Percentiles rank a stretch among this genome's conserved stretches.
phyloP scores from a whole-genome alignment of 371 early-diverging fungal species.

The Apophysomyces sp. region DNA sequence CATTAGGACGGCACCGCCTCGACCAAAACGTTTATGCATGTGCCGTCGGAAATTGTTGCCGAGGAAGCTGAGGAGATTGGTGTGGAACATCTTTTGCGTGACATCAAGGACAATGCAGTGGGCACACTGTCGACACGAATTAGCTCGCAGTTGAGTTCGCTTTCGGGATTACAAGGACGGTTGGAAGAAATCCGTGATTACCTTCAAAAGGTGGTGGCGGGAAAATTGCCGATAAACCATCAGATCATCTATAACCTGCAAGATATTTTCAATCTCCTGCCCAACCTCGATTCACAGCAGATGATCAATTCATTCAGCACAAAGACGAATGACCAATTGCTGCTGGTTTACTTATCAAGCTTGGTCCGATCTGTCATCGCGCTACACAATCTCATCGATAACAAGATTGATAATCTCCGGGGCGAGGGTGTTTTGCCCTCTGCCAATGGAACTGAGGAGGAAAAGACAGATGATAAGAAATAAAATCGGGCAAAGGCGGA shows the following conservation, averaged over 20 bases:
- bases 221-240: conserved; percentile 89
- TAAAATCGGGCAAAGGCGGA: conserved; percentile 7
- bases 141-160: conserved; percentile 83
- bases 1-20: conserved; percentile 92
- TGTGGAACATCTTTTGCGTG: conserved; percentile 98
- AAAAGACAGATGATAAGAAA: conserved; percentile 27
- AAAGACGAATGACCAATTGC: conserved; percentile 94
- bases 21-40: conserved; percentile 94
- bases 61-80: conserved; percentile 99
- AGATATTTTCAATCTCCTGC: conserved; percentile 94
- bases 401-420: conserved; percentile 74
- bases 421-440: conserved; percentile 34
- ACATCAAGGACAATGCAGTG: conserved; percentile 96
- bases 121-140: conserved; percentile 91
- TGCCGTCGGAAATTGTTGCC: conserved; percentile 95
- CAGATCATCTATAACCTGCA: conserved; percentile 96
- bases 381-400: conserved; percentile 93
- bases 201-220: conserved; percentile 83
- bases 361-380: conserved; percentile 94
- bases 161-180: conserved; percentile 84
- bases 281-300: conserved; percentile 78
- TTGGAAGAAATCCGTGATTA: conserved; percentile 87
- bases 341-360: conserved; percentile 89
- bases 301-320: conserved; percentile 81
- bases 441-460: conserved; percentile 33